Base-by-base conservation (phyloP, 768 basidiomycete genomes). In the Termitomyces sp. region DNA sequence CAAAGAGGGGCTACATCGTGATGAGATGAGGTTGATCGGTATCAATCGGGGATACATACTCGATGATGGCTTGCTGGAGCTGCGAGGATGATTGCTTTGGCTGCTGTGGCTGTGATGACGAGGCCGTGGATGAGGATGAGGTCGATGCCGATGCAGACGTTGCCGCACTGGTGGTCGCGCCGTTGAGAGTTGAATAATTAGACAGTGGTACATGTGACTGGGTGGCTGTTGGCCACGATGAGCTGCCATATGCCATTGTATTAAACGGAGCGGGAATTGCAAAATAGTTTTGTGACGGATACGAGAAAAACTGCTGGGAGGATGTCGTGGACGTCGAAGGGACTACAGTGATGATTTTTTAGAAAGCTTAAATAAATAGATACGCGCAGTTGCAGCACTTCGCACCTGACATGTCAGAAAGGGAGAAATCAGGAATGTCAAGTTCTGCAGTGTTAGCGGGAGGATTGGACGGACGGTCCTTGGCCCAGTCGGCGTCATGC, bases 151-250 rank as follows among this genome's bases (percentile, higher is more conserved):
- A 14, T 13, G 57, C 24, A 6, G 53, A 14, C n/a, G 57, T 33
- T 12, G 76, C 66, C 35, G 77, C 69, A 16, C 78, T 71, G 1
- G 75, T 81, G 12, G 86, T 88, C n/a, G 88, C 87, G 16, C 87
- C 88, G 68, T 90, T 89, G 49, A 90, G 71, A 47, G 84, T 83
- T n/a, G 90, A 91, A 60, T 90, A 91, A 58, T 73, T 84, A 14
- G 89, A 90, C 30, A 91, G 68, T 0, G 89, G 89, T 1, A 90
- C 72, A 44, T 71, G 56, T 8, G 69, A 68, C 8, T 75, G 65
- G 20, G 69, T 64, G 28, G 69, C 65, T 1, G 40, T 42, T 42
- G 77, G 63, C 83, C 84, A 86, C 8, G 75, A 65, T 3, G 77
- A 64, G n/a, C 81, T 78, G 61, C 81, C 79, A 58, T 86, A 88